A percentile compares a stretch with the other conserved stretches of the same genome.
phyloP scores from a whole-genome alignment of 805 yeast genomes.

The Yarrowia osloensis region DNA sequence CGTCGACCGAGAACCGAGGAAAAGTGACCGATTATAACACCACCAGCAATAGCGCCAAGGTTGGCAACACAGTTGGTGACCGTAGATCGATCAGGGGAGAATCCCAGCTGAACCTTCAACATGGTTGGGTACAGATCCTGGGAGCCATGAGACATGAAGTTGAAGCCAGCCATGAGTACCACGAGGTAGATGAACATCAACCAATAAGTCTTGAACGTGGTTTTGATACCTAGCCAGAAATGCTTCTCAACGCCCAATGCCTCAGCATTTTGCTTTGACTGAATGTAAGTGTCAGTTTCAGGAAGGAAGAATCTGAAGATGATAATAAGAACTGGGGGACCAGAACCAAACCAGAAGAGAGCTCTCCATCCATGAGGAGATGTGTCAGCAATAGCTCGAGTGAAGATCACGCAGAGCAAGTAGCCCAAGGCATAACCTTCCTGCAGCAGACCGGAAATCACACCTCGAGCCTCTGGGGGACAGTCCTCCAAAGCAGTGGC shows the following conservation, averaged over 20 bases:
- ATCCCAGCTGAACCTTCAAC: constrained; percentile 47
- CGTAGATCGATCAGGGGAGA: constrained; percentile 4
- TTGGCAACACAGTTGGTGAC: constrained; percentile 16
- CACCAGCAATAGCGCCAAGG: constrained; percentile 12
- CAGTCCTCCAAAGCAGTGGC: constrained; percentile 69
- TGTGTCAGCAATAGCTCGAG: constrained; percentile 41
- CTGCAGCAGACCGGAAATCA: constrained; percentile 55
- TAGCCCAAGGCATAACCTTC: constrained; percentile 1
- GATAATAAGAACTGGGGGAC: constrained; percentile 62
- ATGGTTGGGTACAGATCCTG: constrained; percentile 73
- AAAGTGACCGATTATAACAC: constrained; percentile 1
- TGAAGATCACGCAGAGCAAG: constrained; percentile 3
- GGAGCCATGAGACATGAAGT: constrained; percentile 71
- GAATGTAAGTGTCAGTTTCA: constrained; percentile 57
- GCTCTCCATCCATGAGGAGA: constrained; percentile 65
- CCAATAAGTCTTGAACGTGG: constrained; percentile 54
- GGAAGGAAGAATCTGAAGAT: constrained; percentile 60
- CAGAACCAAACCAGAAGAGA: constrained; percentile 71
- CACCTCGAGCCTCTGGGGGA: constrained; percentile 60
- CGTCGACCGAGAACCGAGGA: not conserved
- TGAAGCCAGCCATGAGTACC: constrained; percentile 64
- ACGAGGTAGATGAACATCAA: constrained; percentile 57
- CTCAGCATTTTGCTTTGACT: constrained; percentile 30
- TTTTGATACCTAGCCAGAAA: constrained; percentile 1
- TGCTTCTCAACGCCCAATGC: constrained; percentile 2